phyloP scores from a whole-genome alignment of 495 filamentous ascomycete genomes.

The Penicillium crystallinum region DNA sequence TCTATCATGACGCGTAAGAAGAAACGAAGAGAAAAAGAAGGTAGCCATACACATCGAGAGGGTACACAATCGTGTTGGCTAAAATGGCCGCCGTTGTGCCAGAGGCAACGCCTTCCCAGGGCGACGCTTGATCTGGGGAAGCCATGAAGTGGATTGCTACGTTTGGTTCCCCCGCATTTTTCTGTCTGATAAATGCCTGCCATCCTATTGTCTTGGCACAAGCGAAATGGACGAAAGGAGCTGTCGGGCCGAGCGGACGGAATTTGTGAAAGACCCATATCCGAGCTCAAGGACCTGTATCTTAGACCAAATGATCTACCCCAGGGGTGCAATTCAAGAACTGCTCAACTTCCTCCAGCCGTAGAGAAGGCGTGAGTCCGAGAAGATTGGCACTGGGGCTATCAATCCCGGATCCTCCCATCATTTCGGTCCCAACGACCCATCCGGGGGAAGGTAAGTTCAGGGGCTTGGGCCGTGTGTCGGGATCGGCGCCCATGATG shows the following conservation, averaged over 20 bases:
- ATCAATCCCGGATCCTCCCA: background rate
- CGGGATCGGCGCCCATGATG: slow-evolving; percentile 10
- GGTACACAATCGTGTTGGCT: slow-evolving; percentile 14
- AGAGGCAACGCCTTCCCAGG: slow-evolving; percentile 12
- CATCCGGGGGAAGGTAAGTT: slow-evolving; percentile 13
- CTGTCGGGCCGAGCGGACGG: slow-evolving; percentile 11
- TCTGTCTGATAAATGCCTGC: background rate
- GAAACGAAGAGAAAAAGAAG: background rate
- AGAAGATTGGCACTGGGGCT: slow-evolving; percentile 5
- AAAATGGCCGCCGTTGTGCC: slow-evolving; percentile 14
- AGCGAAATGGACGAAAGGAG: background rate
- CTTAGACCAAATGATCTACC: slow-evolving; percentile 1
- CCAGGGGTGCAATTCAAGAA: slow-evolving; percentile 15
- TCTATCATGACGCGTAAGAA: background rate
- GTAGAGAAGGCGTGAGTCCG: slow-evolving; percentile 10
- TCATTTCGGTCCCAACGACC: slow-evolving; percentile 4
- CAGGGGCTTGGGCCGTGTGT: slow-evolving; percentile 1
- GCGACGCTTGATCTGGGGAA: slow-evolving; percentile 2
- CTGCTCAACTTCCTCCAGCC: slow-evolving; percentile 18
- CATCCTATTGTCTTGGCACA: background rate
- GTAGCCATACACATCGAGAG: slow-evolving; percentile 13
- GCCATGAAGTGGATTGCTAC: background rate
- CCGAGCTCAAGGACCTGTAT: background rate
- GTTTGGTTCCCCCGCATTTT: background rate
- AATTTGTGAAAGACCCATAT: background rate